phyloP scores from a whole-genome alignment of 495 filamentous ascomycete species.

The Cudoniella acicularis region DNA sequence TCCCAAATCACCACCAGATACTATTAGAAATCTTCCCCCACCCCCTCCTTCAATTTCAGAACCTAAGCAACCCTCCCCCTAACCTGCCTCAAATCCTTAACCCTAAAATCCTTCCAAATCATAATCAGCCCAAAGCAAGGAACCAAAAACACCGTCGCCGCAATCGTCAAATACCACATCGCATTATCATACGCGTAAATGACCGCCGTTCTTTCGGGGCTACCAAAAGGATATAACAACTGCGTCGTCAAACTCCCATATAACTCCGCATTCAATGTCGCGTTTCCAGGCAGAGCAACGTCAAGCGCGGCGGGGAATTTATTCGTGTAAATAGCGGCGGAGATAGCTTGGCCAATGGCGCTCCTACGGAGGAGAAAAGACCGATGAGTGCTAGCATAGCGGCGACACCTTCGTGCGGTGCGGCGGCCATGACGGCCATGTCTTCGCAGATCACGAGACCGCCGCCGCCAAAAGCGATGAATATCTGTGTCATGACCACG shows the following conservation, averaged over 20 bases:
- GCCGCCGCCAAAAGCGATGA: constrained; percentile 65
- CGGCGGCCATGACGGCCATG: constrained; percentile 62
- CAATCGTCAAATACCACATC: constrained; percentile 18
- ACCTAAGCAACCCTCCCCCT: constrained; percentile 30
- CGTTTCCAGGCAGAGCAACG: constrained; percentile 54
- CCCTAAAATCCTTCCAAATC: constrained; percentile 48
- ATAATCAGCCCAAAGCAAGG: constrained; percentile 36
- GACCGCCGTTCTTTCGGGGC: constrained; percentile 54
- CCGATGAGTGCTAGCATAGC: constrained; percentile 58
- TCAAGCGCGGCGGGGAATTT: constrained; percentile 50
- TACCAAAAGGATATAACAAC: constrained; percentile 55
- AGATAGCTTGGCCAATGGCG: constrained; percentile 58
- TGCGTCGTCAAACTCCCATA: constrained; percentile 60
- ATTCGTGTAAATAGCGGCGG: constrained; percentile 64
- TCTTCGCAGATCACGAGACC: constrained; percentile 58
- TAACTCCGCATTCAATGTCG: constrained; percentile 34
- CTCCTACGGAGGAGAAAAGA: constrained; percentile 63
- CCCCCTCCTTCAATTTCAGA: too few relatives aligned
- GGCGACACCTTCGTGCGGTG: constrained; percentile 62
- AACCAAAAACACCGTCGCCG: constrained; percentile 32
- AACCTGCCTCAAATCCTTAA: constrained; percentile 43
- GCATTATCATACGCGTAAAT: constrained; percentile 54
- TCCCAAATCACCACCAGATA: too few relatives aligned
- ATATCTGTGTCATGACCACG: constrained; percentile 73
- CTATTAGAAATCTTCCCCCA: too few relatives aligned